Evolutionary conservation across 176 grass and related monocot species (phyloP).

Genomic region (Dactylis glomerata): DNA sequence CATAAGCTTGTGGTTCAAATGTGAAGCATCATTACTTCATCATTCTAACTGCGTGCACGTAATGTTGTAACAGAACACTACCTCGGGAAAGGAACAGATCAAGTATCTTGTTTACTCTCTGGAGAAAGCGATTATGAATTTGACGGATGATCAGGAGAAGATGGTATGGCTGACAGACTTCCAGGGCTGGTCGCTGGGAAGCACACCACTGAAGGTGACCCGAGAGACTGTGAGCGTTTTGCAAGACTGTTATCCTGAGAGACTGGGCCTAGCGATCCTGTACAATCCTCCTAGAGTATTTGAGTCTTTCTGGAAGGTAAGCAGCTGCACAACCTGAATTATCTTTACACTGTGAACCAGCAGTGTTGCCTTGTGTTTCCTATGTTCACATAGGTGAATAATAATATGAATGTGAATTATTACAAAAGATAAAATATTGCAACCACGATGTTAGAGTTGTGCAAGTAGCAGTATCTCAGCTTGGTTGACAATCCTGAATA

Average conservation of each 20-base stretch:
- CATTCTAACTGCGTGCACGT: background rate
- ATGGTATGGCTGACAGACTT: conserved; percentile 90
- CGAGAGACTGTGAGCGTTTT: conserved; percentile 65
- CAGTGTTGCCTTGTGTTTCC: background rate
- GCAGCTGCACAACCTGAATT: background rate
- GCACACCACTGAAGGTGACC: conserved; percentile 57
- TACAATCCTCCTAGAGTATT: conserved; percentile 88
- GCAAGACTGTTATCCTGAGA: conserved; percentile 84
- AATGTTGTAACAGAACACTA: conserved; percentile 56
- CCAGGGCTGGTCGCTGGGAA: conserved; percentile 63
- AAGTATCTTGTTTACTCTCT: conserved; percentile 81
- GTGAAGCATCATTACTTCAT: background rate
- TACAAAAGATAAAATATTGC: background rate
- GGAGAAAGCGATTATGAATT: conserved; percentile 74
- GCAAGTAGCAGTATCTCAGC: background rate
- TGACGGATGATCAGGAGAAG: conserved; percentile 58
- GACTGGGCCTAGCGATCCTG: conserved; percentile 65
- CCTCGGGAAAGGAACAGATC: conserved; percentile 56
- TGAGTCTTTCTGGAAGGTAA: conserved; percentile 83
- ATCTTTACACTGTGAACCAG: conserved; percentile 5
- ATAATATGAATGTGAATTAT: too few relatives aligned
- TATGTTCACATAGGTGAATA: background rate
- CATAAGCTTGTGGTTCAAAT: background rate
- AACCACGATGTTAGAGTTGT: background rate
- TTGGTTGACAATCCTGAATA: background rate